phyloP scores from a whole-genome alignment of 805 yeast genomes.

The Myxozyma melibiosi region DNA sequence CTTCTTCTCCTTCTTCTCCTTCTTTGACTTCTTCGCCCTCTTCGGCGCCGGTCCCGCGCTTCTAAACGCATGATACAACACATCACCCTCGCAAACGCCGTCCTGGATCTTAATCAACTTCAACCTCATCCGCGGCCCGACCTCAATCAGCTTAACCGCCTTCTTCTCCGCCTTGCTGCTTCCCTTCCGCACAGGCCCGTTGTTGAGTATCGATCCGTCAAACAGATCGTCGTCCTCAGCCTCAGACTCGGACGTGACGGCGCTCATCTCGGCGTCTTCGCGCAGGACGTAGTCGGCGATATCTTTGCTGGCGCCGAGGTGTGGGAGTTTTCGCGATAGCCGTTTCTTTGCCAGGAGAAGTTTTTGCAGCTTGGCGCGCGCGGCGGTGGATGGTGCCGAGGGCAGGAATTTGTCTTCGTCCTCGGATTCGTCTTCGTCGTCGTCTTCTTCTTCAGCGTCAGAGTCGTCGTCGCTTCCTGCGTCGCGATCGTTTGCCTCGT shows the following conservation, averaged over 20 bases:
- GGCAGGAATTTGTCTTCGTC: constrained; percentile 29
- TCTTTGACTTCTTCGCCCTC: constrained; percentile 6
- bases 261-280: constrained; percentile 41
- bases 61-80: constrained; percentile 68
- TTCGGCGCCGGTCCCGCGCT: neutral
- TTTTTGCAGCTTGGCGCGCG: constrained; percentile 27
- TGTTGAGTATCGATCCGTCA: constrained; percentile 48
- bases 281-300: constrained; percentile 73
- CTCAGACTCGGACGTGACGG: constrained; percentile 90
- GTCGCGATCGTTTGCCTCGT: constrained; percentile 18
- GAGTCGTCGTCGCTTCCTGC: constrained; percentile 7
- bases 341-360: constrained; percentile 22
- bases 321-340: constrained; percentile 61
- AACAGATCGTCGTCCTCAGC: constrained; percentile 88
- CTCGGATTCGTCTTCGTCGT: constrained; percentile 21
- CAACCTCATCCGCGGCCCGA: constrained; percentile 87
- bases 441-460: constrained; percentile 20
- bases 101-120: constrained; percentile 85
- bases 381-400: constrained; percentile 9
- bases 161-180: constrained; percentile 53
- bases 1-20: neutral
- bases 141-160: constrained; percentile 88
- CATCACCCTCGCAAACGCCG: constrained; percentile 85
- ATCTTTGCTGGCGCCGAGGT: constrained; percentile 65
- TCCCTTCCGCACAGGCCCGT: constrained; percentile 11